Evolutionary conservation across 1,284 basidiomycete genomes (phyloP), one percentile per base, ranked within the genome.

Genomic region (Mycena sp.): DNA sequence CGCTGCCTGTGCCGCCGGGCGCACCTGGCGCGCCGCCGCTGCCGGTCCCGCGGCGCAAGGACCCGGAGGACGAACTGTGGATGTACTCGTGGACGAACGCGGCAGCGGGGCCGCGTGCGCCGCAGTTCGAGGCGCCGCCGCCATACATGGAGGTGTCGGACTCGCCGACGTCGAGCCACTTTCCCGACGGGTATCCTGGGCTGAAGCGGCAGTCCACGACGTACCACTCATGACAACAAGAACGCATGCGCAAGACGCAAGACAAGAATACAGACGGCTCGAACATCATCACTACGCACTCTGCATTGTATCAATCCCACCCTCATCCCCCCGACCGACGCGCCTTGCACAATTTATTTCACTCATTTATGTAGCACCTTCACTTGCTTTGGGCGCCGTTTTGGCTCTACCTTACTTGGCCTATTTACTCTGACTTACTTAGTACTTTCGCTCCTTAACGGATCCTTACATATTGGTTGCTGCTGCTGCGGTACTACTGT

Each of bases 31-130:
- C 46, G 51, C 48, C 41, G 21, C 65, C 65, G 21, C 62, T 58
- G 3, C 48, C 58, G 9, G 58, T 54, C 14, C 62, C 62, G 40
- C 38, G 9, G 46, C 58, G 45, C 17, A 67, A 67, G 26, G 65
- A 57, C 26, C 41, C 48, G 2, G 19, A 38, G 6, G 48, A 53
- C 17, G 58, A 61, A 19, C 40, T 63, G 57, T 64, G 65, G 65
- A 74, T 75, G 12, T 75, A 74, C 25, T 72, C 71, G 19, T 65
- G 63, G 63, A 6, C 51, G 46, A 51, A 26, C 43, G 55, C 41
- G n/a, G 51, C 32, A 1, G 44, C 25, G 10, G 43, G 37, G 9
- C 9, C 32, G 2, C 38, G 16, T 17, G 23, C 37, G 44, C 16
- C 28, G 45, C 26, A 19, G 45, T 25, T 35, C 29, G 64, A 65